Conservation (phyloP, 2,329 filamentous ascomycete genomes). For the Bisporella sp. region DNA sequence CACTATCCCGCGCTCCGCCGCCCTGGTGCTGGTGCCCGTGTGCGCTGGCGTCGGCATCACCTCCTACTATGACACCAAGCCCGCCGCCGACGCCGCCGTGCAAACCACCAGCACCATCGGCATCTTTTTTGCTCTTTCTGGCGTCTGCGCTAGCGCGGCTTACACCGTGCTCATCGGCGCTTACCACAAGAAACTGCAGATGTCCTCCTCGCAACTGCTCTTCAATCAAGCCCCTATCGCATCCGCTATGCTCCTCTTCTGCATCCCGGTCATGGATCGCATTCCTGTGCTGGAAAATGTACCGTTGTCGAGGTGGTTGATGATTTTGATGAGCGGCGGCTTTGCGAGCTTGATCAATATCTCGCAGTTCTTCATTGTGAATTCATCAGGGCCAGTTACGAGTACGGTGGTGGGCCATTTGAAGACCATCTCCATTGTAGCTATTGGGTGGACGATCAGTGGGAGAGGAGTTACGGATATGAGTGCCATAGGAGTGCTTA, state of each 20-base stretch:
- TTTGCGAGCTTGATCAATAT: slow-evolving; percentile 32
- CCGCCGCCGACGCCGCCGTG: slow-evolving; percentile 30
- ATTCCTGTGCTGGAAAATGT: slow-evolving; percentile 28
- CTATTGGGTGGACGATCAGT: slow-evolving; percentile 18
- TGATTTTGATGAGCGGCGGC: slow-evolving; percentile 34
- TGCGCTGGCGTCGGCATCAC: slow-evolving; percentile 39
- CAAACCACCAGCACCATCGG: slow-evolving; percentile 49
- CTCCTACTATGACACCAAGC: slow-evolving; percentile 36
- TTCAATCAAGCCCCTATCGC: slow-evolving; percentile 38
- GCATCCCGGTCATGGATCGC: slow-evolving; percentile 35
- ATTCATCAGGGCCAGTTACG: slow-evolving; percentile 30
- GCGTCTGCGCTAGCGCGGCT: slow-evolving; percentile 42
- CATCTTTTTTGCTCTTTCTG: slow-evolving; percentile 54
- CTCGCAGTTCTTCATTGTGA: slow-evolving; percentile 27
- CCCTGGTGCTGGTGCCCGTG: slow-evolving; percentile 24
- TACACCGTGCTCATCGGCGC: slow-evolving; percentile 31
- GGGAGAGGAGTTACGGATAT: slow-evolving; percentile 16
- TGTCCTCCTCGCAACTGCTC: slow-evolving; percentile 36
- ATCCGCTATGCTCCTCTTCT: slow-evolving; percentile 34
- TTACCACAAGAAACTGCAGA: slow-evolving; percentile 36
- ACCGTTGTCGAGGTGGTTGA: slow-evolving; percentile 25
- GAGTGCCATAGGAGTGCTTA: slow-evolving; percentile 17
- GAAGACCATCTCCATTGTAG: slow-evolving; percentile 29
- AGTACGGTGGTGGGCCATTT: slow-evolving; percentile 36
- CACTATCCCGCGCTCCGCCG: slow-evolving; percentile 19